Percentiles rank a stretch among this genome's conserved stretches.
phyloP scores from a whole-genome alignment of 148 eudicot species.

The Mesembryanthemum crystallinum region DNA sequence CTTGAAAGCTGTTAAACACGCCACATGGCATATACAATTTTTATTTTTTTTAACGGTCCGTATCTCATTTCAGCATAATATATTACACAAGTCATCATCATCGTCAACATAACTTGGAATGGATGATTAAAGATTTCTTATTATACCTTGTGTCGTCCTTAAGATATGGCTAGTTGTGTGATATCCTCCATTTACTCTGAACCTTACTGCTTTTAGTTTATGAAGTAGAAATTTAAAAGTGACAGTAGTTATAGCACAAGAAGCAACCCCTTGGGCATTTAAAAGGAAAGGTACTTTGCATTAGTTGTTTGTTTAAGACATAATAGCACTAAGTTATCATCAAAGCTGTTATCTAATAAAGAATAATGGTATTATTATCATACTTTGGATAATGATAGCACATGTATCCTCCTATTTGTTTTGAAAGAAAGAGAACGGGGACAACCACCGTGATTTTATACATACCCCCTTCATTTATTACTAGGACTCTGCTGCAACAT shows the following conservation, averaged over 20 bases:
- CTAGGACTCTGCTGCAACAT: too few species aligned
- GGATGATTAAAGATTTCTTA: background rate
- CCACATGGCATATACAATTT: too few species aligned
- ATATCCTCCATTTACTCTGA: background rate
- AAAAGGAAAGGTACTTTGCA: background rate
- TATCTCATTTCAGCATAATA: background rate
- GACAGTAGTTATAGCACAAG: background rate
- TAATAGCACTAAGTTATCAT: background rate
- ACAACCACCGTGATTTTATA: background rate
- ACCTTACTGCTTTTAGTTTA: slow-evolving; percentile 13
- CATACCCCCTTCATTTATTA: too few species aligned
- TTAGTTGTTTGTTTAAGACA: background rate
- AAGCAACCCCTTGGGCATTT: slow-evolving; percentile 5
- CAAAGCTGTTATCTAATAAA: background rate
- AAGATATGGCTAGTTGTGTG: background rate
- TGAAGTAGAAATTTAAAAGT: slow-evolving; percentile 7
- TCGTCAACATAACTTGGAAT: background rate
- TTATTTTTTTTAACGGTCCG: background rate
- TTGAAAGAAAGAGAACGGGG: background rate
- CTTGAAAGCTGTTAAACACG: too few species aligned
- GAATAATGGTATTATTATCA: too few species aligned
- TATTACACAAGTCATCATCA: background rate
- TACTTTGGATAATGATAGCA: background rate
- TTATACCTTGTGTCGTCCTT: background rate
- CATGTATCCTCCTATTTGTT: background rate